Base-by-base conservation (phyloP, 1,284 basidiomycete species). In the Cryptococcus sp. region DNA sequence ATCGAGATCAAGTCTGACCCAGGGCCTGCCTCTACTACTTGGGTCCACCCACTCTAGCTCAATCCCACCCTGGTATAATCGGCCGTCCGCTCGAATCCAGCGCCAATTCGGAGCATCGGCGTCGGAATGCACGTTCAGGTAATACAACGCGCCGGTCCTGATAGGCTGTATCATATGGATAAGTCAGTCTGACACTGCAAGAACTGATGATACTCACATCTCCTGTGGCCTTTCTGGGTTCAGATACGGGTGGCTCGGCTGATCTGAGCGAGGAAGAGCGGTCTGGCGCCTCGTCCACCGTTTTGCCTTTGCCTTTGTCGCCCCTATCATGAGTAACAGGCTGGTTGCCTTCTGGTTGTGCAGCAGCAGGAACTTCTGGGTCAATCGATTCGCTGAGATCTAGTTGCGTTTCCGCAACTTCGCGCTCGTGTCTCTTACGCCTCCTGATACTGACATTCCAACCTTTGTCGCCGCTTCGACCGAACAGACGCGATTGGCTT, bases 71-170 rank as follows among this genome's bases (percentile, higher is more conserved):
- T 85, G 85, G 70, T 90, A 93, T 0, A 94, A 80, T 13, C 92
- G 79, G 0, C 90, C 91, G 70, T 91, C 89, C 61, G 89, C 90
- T 62, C 87, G 82, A 67, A 91, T 85, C 92, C 92, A 94, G 43
- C 83, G 79, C 75, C 86, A 93, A 0, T 89, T 87, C 13, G 87
- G 86, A 2, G 83, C 77, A 0, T 85, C 50, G 6, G 62, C 63
- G 6, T 54, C 55, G 48, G 71, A 86, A 72, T 94, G 91, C 0
- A 93, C 91, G 60, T 94, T 92, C 53, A 94, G 84, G 71, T 92
- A 94, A 87, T 89, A 94, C 0, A 94, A 79, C 16, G 86, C 81
- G 15, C 92, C 91, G 42, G 91, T 87, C 56, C 88, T 86, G 10
- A 90, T 79, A 1, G 91, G 89, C 92, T 93, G 30, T 10, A 66